Evolutionary conservation across 805 yeast genomes (phyloP).

Genomic region (Clavispora phyllophila): DNA sequence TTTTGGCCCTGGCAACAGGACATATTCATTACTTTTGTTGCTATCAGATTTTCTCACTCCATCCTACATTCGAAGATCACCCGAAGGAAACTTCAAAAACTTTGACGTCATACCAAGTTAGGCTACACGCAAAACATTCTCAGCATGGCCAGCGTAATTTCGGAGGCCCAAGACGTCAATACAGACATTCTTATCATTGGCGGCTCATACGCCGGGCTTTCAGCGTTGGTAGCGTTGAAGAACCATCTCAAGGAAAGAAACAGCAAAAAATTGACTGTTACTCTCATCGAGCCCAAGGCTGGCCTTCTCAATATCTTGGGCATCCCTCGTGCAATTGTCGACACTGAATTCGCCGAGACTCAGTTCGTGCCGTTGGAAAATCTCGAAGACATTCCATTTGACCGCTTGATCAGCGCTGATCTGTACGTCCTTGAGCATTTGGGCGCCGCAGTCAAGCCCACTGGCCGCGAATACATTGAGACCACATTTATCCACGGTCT

Average conservation of each 20-base stretch:
- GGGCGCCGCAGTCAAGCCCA: slow-evolving; percentile 7
- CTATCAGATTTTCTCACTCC: no score
- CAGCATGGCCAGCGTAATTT: background rate
- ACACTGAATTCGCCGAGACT: slow-evolving; percentile 32
- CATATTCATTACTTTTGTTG: no score
- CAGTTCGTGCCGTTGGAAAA: slow-evolving; percentile 31
- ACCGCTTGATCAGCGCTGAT: slow-evolving; percentile 23
- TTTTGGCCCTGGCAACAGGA: background rate
- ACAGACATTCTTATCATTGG: slow-evolving; percentile 38
- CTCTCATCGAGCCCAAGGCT: slow-evolving; percentile 36
- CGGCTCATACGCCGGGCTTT: slow-evolving; percentile 38
- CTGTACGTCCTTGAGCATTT: slow-evolving; percentile 13
- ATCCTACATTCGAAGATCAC: no score
- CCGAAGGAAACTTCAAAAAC: no score
- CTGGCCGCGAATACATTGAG: slow-evolving; percentile 10
- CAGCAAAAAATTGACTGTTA: slow-evolving; percentile 21
- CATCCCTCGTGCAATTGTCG: slow-evolving; percentile 36
- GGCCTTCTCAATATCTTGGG: slow-evolving; percentile 38
- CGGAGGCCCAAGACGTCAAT: slow-evolving; percentile 13
- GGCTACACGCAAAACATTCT: no score
- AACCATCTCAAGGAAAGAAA: slow-evolving; percentile 18
- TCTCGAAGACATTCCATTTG: slow-evolving; percentile 25
- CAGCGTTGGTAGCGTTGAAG: slow-evolving; percentile 28
- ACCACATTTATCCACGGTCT: slow-evolving; percentile 31
- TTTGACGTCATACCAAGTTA: no score